Base-by-base conservation (phyloP, 2,329 filamentous ascomycete species). In the Cladosporium sp. region DNA sequence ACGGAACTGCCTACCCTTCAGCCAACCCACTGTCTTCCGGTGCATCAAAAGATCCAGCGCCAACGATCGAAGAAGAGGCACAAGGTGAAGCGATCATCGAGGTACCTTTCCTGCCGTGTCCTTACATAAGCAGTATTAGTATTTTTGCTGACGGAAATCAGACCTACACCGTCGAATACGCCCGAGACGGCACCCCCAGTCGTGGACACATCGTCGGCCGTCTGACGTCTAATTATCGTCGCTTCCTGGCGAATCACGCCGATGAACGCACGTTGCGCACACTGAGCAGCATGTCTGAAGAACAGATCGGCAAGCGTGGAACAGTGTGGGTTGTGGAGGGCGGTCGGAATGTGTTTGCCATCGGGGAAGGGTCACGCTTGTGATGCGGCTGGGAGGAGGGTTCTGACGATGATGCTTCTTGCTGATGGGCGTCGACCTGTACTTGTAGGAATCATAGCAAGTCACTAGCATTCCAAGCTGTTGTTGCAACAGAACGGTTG, bases 161-260 rank as follows among this genome's bases (percentile, higher is more conserved):
- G 83, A 88, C 86, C 11, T 89, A 88, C 64, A 88, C 86, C 0
- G 83, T 88, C 1, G 83, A 87, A 60, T 88, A 83, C 70, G 76
- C 78, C 29, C 80, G 86, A 3, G 79, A 84, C 64, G 84, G 84
- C 3, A 77, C 71, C 0, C 85, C 86, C 0, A 64, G 75, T 16
- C 72, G 74, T 33, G 86, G 81, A 1, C 80, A 83, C 71, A 75
- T 88, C 2, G 78, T 88, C 0, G 86, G 86, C 0, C 78, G 84
- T 35, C 68, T 89, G 64, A 80, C 75, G 61, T 71, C 69, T 0
- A 81, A 76, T 64, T 78, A 78, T 0, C 77, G 81, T 63, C 79
- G 86, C 0, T 87, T 88, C 68, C 66, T 88, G 4, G 85, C 86
- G 0, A 88, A 88, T 68, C 80, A 86, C 72, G 84, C 76, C 0